These are phyloP conservation scores for Ophiocordyceps camponoti-leonardi DNA, from an alignment of 2,329 filamentous ascomycete species.

Conservation along the genomic window DNA sequence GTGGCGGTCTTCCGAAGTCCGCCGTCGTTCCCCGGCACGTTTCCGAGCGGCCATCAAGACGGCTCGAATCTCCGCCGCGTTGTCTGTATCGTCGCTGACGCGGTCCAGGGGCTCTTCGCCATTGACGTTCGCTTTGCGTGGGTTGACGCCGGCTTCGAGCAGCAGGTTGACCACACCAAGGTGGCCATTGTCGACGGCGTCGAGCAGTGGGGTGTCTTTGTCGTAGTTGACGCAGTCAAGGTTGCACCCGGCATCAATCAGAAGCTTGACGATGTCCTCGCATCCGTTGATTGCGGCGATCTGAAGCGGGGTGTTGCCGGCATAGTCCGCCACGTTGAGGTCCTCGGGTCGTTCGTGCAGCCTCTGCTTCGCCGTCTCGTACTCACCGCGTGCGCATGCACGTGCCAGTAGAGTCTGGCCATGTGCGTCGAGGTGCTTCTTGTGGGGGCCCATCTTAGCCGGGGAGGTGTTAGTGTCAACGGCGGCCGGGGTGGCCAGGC, in stretches of 20 bases:
- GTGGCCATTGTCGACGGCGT: constrained; percentile 92
- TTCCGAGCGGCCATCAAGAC: constrained; percentile 44
- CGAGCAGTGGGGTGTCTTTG: constrained; percentile 84
- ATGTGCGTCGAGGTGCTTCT: constrained; percentile 81
- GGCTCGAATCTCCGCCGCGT: constrained; percentile 62
- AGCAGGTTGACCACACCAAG: constrained; percentile 73
- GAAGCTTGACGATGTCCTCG: constrained; percentile 69
- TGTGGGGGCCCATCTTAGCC: constrained; percentile 53
- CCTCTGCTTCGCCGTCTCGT: constrained; percentile 59
- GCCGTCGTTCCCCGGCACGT: constrained; percentile 33
- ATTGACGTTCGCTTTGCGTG: constrained; percentile 76
- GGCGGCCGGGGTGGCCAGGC: constrained; percentile 35
- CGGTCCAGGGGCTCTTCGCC: constrained; percentile 84
- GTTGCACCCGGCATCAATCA: constrained; percentile 72
- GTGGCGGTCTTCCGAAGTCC: constrained; percentile 40
- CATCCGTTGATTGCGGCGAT: constrained; percentile 81
- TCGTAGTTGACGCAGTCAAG: constrained; percentile 65
- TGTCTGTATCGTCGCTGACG: constrained; percentile 56
- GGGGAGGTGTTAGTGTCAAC: constrained; percentile 47
- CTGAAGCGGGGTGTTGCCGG: constrained; percentile 89
- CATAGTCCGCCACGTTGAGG: constrained; percentile 78
- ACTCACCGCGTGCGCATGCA: constrained; percentile 72
- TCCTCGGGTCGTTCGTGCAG: constrained; percentile 71
- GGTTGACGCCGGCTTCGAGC: constrained; percentile 76
- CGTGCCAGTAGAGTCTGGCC: constrained; percentile 83